Evolutionary conservation across 441 rosid species (phyloP), one percentile per base, ranked within the genome.

Genomic region (Melastoma candidum): DNA sequence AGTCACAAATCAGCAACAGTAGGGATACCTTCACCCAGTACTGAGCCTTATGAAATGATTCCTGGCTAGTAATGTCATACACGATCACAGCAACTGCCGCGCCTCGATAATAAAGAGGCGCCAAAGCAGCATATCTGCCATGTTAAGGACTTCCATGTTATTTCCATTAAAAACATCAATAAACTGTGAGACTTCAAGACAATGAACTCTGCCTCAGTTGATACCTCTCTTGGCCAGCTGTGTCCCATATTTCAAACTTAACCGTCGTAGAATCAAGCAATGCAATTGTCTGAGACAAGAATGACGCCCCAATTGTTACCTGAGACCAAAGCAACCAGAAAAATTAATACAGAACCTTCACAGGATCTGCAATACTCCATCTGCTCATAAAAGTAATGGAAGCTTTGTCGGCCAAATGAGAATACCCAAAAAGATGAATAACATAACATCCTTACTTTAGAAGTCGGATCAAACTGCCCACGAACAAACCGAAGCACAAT

Each of bases 211-310:
- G 41, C 41, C 41, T n/a, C 11, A 44, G 45, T 51, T 29, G 61
- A 53, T 80, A 92, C 98, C 98, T 85, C 74, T 92, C 98, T 68
- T 92, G 98, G 27, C 98, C 97, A 52, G 97, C 97, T 55, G 98
- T 92, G 64, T 88, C 98, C 98, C 98, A 92, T 72, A 92, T 92
- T 74, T 92, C 98, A 79, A 92, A 88, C 75, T 92, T 92, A 45
- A 92, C 87, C 2, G 94, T 88, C 25, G 98, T 92, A 63, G 95
- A 92, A 73, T 92, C 98, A 74, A 85, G 97, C 79, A 92, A 74
- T 46, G 98, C 87, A 71, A 92, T 81, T 39, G 98, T 92, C 70
- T 92, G 98, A 44, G 97, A 92, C 75, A 92, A 69, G 76, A 92
- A 92, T 1, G 98, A 92, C 43, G 98, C 98, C 77, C 97, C 98